Percentiles rank a stretch among this genome's conserved stretches.
phyloP scores from a whole-genome alignment of 305 asterid species.

The Lippia alba region DNA sequence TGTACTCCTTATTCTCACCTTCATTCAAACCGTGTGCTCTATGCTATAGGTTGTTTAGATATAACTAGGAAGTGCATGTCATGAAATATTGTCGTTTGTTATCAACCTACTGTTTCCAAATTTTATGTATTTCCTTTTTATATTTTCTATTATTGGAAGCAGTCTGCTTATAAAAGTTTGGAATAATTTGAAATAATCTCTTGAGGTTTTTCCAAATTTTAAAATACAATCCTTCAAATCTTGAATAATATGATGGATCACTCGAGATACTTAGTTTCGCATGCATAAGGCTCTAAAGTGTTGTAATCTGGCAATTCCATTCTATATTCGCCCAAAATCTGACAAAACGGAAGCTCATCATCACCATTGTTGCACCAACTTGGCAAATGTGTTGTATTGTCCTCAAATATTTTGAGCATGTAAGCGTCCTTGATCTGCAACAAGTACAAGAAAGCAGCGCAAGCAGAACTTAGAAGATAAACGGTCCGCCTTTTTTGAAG shows the following conservation, averaged over 20 bases:
- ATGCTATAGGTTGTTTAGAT: not conserved
- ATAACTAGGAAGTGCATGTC: not conserved
- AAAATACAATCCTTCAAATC: too few relatives aligned
- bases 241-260: too few relatives aligned
- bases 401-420: conserved; percentile 87
- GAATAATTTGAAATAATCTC: too few relatives aligned
- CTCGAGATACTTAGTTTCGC: too few relatives aligned
- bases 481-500: not conserved
- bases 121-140: too few relatives aligned
- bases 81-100: too few relatives aligned
- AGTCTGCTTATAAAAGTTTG: too few relatives aligned
- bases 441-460: not conserved
- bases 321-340: conserved; percentile 84
- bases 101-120: too few relatives aligned
- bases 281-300: conserved; percentile 72
- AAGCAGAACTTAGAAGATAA: conserved; percentile 3
- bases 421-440: conserved; percentile 92
- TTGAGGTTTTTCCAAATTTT: too few relatives aligned
- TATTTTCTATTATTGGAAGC: too few relatives aligned
- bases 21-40: not conserved
- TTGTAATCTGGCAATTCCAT: conserved; percentile 93
- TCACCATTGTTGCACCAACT: conserved; percentile 78
- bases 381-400: conserved; percentile 76
- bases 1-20: not conserved
- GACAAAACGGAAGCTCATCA: conserved; percentile 83